Percentiles rank a stretch among this genome's conserved stretches.
Conservation (phyloP, 331 rosid genomes). For the Saraca asoca region DNA sequence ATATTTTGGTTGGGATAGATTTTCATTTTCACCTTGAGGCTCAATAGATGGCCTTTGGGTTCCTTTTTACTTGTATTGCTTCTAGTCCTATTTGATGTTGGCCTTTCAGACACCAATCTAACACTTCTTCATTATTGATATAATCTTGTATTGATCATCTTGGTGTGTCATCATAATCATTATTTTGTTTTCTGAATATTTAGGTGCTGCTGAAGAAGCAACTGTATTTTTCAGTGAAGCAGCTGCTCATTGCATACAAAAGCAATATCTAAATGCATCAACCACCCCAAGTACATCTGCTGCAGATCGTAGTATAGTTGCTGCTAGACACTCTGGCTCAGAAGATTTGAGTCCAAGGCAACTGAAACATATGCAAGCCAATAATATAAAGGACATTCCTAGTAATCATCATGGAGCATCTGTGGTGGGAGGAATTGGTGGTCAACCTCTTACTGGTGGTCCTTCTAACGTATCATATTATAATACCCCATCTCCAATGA, state of each 20-base stretch:
- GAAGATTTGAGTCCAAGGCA: conserved; percentile 80
- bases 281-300: conserved; percentile 49
- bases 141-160: conserved; percentile 16
- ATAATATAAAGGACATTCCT: conserved; percentile 66
- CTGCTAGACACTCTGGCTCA: conserved; percentile 50
- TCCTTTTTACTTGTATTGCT: neutral
- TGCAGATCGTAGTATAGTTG: conserved; percentile 62
- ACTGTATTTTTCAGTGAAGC: conserved; percentile 85
- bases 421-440: conserved; percentile 61
- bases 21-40: neutral
- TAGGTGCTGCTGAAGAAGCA: conserved; percentile 98
- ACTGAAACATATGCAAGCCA: conserved; percentile 64
- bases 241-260: conserved; percentile 83
- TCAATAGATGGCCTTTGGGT: neutral
- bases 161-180: conserved; percentile 11
- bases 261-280: conserved; percentile 67
- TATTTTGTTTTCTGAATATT: conserved; percentile 33
- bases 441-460: conserved; percentile 62
- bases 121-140: neutral
- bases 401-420: conserved; percentile 68
- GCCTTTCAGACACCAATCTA: neutral
- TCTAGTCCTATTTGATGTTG: neutral
- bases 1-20: neutral
- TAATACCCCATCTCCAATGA: conserved; percentile 90
- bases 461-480: conserved; percentile 69